Base-by-base conservation (phyloP, 345 rosid species). In the Rhizophora mangle region DNA sequence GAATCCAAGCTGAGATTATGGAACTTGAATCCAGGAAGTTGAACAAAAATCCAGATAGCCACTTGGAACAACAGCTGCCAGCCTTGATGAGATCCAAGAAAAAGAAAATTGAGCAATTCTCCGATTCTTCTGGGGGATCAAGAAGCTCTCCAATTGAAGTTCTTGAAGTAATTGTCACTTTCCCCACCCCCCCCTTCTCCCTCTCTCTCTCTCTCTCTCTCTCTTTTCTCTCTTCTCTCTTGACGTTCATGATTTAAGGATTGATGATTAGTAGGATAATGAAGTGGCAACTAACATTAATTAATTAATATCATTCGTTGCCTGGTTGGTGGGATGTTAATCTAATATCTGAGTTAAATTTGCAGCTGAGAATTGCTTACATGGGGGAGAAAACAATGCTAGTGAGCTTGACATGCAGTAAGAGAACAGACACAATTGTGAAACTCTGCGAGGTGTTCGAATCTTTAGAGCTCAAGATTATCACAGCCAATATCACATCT, bases 371-470 rank as follows among this genome's bases (percentile, higher is more conserved):
- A 75, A 87, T 92, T 29, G 84, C 86, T 2, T 72, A 73, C 57
- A 87, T 92, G 97, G 87, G 87, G 56, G 96, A 95, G 72, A 87
- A 68, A 81, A 88, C 79, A 2, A 30, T 89, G 76, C 76, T 88
- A 65, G 96, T 95, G 73, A 92, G 90, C 81, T 74, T 89, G 80
- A 88, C 93, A 47, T 95, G 97, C 59, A 84, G 86, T 62, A 88
- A 87, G 72, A 87, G 85, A 63, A 75, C 87, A 67, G 96, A 92
- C 39, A 95, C 99, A 27, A 90, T 95, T 93, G 93, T 90, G 26
- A 92, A 83, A 70, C 81, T 95, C 2, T 92, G 97, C 43, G 87
- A 95, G 64, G 87, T 87, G 34, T 92, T 95, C 43, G 97, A 92
- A 83, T 78, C 93, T 51, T 73, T 92, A 71, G 85, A 87, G 80